Conservation (phyloP, 2,329 filamentous ascomycete species). For the Cladosporium colombiae region DNA sequence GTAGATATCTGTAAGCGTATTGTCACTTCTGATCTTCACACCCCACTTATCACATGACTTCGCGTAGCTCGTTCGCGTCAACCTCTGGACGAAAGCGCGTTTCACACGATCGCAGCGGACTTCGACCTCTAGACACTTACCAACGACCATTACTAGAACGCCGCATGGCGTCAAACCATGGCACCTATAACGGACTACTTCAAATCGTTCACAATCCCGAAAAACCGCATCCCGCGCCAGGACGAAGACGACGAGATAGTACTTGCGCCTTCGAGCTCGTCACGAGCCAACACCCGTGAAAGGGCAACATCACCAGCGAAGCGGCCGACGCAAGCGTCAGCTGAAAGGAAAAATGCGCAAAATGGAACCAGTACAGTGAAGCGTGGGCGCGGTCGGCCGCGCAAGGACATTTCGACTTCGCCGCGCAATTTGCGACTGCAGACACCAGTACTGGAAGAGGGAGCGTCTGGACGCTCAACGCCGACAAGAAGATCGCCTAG, state of each 20-base stretch:
- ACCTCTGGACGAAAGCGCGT: not conserved
- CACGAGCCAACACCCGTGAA: slow-evolving; percentile 2
- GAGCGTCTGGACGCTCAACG: not conserved
- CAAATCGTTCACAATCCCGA: slow-evolving; percentile 40
- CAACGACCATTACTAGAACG: not conserved
- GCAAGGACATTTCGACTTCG: not conserved
- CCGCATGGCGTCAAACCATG: slow-evolving; percentile 10
- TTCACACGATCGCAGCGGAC: not conserved
- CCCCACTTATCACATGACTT: not conserved
- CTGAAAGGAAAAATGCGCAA: not conserved
- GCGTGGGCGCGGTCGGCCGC: slow-evolving; percentile 11
- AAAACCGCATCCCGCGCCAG: slow-evolving; percentile 27
- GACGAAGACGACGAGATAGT: slow-evolving; percentile 31
- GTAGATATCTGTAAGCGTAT: not conserved
- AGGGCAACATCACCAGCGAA: not conserved
- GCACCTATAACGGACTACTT: slow-evolving; percentile 50
- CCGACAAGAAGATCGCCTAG: slow-evolving; percentile 11
- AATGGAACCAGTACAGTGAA: not conserved
- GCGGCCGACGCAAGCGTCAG: not conserved
- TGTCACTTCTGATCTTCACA: not conserved
- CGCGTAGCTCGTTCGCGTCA: not conserved
- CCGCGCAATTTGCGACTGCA: not conserved
- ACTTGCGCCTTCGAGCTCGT: slow-evolving; percentile 25
- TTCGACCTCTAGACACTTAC: not conserved
- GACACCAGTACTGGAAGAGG: not conserved